Evolutionary conservation across 2,329 filamentous ascomycete species (phyloP).

Genomic region (Xylariaceae sp.): DNA sequence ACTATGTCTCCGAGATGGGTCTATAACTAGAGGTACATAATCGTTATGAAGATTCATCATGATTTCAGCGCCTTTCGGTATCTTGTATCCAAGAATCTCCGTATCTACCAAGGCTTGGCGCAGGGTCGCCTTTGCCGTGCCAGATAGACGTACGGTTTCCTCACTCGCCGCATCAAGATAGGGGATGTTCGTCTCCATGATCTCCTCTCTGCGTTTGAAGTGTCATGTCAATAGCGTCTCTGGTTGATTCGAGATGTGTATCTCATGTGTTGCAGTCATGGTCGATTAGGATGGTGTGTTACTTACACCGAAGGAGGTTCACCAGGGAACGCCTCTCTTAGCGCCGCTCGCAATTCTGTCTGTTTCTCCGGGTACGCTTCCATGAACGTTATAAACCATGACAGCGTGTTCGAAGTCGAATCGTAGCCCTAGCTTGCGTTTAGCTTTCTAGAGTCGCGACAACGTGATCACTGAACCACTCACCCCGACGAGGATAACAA

Average conservation of each 20-base stretch:
- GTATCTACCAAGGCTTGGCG: conserved; percentile 14
- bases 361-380: conserved; percentile 10
- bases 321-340: conserved; percentile 5
- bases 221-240: too few relatives aligned
- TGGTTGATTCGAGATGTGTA: not conserved
- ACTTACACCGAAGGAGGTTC: too few relatives aligned
- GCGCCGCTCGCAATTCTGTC: conserved; percentile 2
- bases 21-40: conserved; percentile 20
- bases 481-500: conserved; percentile 16
- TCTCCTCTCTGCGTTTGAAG: conserved; percentile 10
- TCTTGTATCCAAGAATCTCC: conserved; percentile 13
- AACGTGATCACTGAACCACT: not conserved
- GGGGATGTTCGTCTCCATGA: conserved; percentile 13
- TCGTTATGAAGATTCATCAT: conserved; percentile 24
- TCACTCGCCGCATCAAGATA: conserved; percentile 15
- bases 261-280: too few relatives aligned
- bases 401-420: conserved; percentile 13
- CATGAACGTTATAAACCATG: conserved; percentile 17
- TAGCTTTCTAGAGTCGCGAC: too few relatives aligned
- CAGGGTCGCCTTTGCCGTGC: conserved; percentile 9
- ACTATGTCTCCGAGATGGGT: conserved; percentile 30
- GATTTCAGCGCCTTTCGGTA: conserved; percentile 18
- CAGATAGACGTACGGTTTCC: conserved; percentile 9
- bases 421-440: conserved; percentile 11
- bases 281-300: too few relatives aligned